Evolutionary conservation across 768 basidiomycete species (phyloP), one percentile per base, ranked within the genome.

Genomic region (Imleria badia): DNA sequence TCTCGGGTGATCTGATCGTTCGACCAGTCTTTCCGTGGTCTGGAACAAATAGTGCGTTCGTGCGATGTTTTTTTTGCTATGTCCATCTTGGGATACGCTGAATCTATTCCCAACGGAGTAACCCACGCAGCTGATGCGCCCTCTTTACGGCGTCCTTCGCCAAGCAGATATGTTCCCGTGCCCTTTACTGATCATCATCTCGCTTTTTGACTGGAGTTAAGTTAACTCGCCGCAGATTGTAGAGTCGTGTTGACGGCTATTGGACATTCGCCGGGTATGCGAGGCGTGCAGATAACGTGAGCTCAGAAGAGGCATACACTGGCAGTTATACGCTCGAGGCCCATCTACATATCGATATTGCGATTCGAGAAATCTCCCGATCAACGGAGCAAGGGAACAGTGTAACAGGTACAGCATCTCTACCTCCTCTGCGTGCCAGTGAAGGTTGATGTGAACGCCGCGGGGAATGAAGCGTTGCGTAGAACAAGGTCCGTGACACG

Each of bases 61-160:
- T 49, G 42, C 23, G 39, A 26, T 42, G 49, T 52, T 33, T 54
- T 56, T 44, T 54, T 56, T 44, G 59, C 49, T 59, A 64, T 67
- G 48, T 59, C 60, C 45, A 54, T 58, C 51, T 64, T 60, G 35
- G 65, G 60, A 52, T 20, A 38, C 35, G 44, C 43, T 55, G 33
- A 20, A 23, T 33, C 38, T 45, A 52, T 59, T 48, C 63, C 56
- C 53, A 62, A 55, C 49, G 6, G 53, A 54, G 60, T 11, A 58
- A 49, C 55, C 56, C 70, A 66, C 60, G 70, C 68, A 52, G 68
- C 39, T 70, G 68, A 70, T 72, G 70, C 70, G 70, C 68, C 66
- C 56, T 52, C 29, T 33, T 66, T 69, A 61, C 67, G 67, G 61
- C 69, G 51, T 45, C 45, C 58, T 65, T 63, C 65, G 58, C 55